These are phyloP conservation scores for Alternaria consortialis DNA, from an alignment of 2,329 filamentous ascomycete genomes.

Conservation along the genomic window DNA sequence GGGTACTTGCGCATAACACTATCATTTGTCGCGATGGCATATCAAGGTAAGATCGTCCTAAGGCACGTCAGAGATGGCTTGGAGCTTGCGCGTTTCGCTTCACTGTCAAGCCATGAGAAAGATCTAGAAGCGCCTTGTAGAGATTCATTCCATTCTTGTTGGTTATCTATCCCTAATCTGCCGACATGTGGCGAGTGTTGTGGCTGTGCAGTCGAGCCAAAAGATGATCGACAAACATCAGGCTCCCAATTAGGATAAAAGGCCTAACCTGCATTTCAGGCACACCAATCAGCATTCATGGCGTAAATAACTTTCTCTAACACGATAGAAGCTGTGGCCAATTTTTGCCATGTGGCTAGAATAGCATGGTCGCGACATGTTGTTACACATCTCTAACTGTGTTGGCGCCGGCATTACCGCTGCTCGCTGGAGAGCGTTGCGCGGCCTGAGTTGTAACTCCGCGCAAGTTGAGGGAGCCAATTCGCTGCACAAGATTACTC, in stretches of 20 bases:
- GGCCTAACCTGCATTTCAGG: constrained; percentile 25
- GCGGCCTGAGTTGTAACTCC: constrained; percentile 36
- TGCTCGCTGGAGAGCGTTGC: constrained; percentile 25
- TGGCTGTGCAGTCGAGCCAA: constrained; percentile 22
- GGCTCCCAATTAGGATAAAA: constrained; percentile 20
- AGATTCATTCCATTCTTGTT: constrained; percentile 16
- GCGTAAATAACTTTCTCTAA: background rate
- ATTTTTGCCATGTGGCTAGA: constrained; percentile 15
- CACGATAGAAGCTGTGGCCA: constrained; percentile 20
- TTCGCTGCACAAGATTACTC: constrained; percentile 85
- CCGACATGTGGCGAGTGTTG: constrained; percentile 17
- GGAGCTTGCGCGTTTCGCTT: constrained; percentile 27
- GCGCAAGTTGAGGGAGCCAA: constrained; percentile 80
- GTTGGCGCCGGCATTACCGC: constrained; percentile 32
- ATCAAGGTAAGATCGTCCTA: constrained; percentile 14
- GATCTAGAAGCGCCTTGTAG: constrained; percentile 19
- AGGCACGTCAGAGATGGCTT: constrained; percentile 16
- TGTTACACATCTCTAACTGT: constrained; percentile 49
- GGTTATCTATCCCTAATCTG: constrained; percentile 10
- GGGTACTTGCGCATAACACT: constrained; percentile 6
- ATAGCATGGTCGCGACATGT: constrained; percentile 7
- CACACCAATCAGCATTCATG: constrained; percentile 37
- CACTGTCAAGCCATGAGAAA: background rate
- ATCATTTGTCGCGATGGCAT: constrained; percentile 16
- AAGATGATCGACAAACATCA: constrained; percentile 29